Evolutionary conservation across 1,284 basidiomycete genomes (phyloP).

Genomic region (Inonotus obliquus): DNA sequence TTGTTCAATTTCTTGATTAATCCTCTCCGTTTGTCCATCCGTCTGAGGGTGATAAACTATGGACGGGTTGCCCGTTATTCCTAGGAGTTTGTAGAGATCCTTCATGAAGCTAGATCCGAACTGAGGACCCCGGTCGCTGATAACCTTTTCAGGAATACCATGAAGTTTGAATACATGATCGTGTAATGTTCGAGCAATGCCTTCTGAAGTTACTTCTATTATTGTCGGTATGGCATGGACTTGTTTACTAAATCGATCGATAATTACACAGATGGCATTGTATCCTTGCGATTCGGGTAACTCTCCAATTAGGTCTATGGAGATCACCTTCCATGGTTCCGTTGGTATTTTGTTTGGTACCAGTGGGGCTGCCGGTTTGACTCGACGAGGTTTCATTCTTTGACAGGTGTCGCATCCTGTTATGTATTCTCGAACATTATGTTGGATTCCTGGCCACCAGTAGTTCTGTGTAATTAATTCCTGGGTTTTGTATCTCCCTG

Average conservation of each 20-base stretch:
- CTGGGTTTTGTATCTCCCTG: too few species aligned
- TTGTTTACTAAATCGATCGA: slow-evolving; percentile 27
- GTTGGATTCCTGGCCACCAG: too few species aligned
- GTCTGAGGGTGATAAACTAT: slow-evolving; percentile 32
- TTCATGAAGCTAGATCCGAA: background rate
- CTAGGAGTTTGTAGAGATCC: background rate
- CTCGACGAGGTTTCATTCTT: too few species aligned
- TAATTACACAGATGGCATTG: slow-evolving; percentile 34
- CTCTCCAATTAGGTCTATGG: slow-evolving; percentile 1
- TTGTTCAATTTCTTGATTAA: slow-evolving; percentile 9
- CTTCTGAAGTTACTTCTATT: background rate
- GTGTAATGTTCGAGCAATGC: background rate
- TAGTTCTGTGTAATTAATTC: too few species aligned
- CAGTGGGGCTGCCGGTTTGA: too few species aligned
- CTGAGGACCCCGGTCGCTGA: background rate
- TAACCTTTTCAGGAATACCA: background rate
- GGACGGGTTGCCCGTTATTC: background rate
- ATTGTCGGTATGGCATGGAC: background rate
- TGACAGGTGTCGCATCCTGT: too few species aligned
- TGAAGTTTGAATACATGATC: background rate
- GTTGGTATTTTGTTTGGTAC: too few species aligned
- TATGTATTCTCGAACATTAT: too few species aligned
- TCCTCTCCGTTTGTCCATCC: background rate
- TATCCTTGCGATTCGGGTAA: slow-evolving; percentile 25
- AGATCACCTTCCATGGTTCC: too few species aligned